phyloP scores from a whole-genome alignment of 129 eudicot species.

The Pulicaria dysenterica region DNA sequence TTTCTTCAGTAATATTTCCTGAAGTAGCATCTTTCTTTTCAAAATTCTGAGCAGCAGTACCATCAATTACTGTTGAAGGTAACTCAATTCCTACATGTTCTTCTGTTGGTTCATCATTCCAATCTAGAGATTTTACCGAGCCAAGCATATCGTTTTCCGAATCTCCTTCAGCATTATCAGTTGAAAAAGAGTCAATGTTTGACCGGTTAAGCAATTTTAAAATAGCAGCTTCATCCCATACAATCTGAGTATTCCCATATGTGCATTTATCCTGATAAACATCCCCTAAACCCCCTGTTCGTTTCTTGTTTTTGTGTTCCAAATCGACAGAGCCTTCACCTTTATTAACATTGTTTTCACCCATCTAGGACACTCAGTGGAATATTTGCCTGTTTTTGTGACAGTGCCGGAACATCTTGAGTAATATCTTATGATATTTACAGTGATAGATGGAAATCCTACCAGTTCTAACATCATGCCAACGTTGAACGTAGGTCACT shows the following conservation, averaged over 20 bases:
- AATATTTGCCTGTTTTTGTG: too few relatives aligned
- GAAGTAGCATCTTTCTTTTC: conserved; percentile 61
- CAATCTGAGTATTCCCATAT: conserved; percentile 61
- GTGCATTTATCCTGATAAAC: conserved; percentile 90
- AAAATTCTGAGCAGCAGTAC: conserved; percentile 32
- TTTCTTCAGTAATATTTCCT: conserved; percentile 61
- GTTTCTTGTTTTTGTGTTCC: conserved; percentile 62
- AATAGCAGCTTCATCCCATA: conserved; percentile 91
- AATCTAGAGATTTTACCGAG: conserved; percentile 85
- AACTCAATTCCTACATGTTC: conserved; percentile 62
- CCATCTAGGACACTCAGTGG: too few relatives aligned
- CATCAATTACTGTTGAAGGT: conserved; percentile 40
- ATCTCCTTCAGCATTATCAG: conserved; percentile 77
- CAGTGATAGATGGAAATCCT: too few relatives aligned
- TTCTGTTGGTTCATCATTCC: conserved; percentile 84
- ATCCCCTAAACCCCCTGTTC: conserved; percentile 86
- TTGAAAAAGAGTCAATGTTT: conserved; percentile 51
- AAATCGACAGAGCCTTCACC: conserved; percentile 50
- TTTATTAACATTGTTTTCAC: conserved; percentile 46
- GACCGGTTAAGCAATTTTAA: conserved; percentile 89
- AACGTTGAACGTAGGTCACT: too few relatives aligned
- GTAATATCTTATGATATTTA: too few relatives aligned
- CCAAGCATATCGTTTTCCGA: conserved; percentile 95
- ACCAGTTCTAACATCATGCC: too few relatives aligned
- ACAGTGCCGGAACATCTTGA: too few relatives aligned